phyloP scores from a whole-genome alignment of 2,329 filamentous ascomycete genomes.

The Colletotrichum sp. region DNA sequence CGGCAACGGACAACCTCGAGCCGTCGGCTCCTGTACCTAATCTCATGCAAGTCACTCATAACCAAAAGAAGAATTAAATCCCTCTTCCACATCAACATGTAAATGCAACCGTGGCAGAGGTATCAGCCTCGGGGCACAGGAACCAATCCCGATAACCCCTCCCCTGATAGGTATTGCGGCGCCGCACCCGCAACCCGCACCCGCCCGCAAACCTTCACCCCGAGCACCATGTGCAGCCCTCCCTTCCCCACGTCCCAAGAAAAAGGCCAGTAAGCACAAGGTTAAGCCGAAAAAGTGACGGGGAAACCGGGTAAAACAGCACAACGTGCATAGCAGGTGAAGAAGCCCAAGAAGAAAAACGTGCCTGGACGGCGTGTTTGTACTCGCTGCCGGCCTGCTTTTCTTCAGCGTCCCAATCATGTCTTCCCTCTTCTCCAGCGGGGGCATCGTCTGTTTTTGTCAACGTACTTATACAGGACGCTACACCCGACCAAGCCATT shows the following conservation, averaged over 20 bases:
- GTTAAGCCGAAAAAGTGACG: not conserved
- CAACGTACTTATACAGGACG: not conserved
- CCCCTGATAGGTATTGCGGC: not conserved
- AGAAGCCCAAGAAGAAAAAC: not conserved
- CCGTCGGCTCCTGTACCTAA: not conserved
- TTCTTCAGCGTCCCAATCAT: not conserved
- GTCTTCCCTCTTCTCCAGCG: not conserved
- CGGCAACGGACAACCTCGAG: not conserved
- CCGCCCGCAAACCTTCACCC: not conserved
- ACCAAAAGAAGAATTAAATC: not conserved
- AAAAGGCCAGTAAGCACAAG: not conserved
- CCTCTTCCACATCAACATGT: not conserved
- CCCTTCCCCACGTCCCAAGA: not conserved
- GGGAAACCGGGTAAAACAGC: not conserved
- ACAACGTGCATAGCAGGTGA: not conserved
- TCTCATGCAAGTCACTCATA: not conserved
- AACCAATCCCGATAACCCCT: not conserved
- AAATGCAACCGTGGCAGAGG: not conserved
- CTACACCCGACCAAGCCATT: not conserved
- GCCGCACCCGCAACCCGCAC: not conserved
- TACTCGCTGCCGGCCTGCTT: not conserved
- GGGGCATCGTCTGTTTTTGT: not conserved
- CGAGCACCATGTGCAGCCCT: not conserved
- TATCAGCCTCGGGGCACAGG: not conserved
- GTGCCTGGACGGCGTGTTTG: not conserved